Evolutionary conservation across 805 yeast species (phyloP).

Genomic region (Brettanomyces custersianus): DNA sequence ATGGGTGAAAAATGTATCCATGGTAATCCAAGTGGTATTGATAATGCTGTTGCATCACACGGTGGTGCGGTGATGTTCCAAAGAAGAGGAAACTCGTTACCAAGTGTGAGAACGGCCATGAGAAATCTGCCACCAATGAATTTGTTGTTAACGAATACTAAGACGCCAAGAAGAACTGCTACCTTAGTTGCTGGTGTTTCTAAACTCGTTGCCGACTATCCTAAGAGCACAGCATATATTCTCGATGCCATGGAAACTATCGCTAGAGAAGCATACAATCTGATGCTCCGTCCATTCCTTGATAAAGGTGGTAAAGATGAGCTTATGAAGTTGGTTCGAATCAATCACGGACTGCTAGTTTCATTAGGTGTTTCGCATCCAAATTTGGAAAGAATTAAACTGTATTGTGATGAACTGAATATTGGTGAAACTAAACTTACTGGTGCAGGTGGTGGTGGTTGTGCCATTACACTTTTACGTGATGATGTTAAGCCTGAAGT

Average conservation of each 20-base stretch:
- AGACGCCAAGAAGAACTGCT: constrained; percentile 82
- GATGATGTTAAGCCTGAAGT: constrained; percentile 29
- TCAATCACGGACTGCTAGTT: constrained; percentile 82
- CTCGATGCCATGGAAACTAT: constrained; percentile 70
- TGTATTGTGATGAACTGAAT: constrained; percentile 49
- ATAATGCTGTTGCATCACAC: constrained; percentile 89
- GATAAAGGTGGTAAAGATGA: constrained; percentile 31
- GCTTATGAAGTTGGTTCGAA: constrained; percentile 55
- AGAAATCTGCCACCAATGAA: constrained; percentile 66
- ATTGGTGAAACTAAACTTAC: constrained; percentile 90
- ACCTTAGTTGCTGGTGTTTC: constrained; percentile 73
- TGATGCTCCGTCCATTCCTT: constrained; percentile 46
- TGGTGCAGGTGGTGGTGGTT: constrained; percentile 99
- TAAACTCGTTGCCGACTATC: constrained; percentile 38
- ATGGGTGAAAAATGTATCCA: constrained; percentile 94
- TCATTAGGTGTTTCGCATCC: constrained; percentile 92
- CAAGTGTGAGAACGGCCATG: constrained; percentile 59
- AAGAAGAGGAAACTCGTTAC: constrained; percentile 45
- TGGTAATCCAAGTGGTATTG: constrained; percentile 95
- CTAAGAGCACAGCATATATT: constrained; percentile 47
- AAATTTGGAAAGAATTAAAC: constrained; percentile 65
- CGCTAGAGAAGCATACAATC: constrained; percentile 61
- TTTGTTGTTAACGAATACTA: constrained; percentile 74
- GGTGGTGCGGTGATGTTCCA: constrained; percentile 95
- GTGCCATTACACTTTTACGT: constrained; percentile 79